Percentiles rank a stretch among this genome's conserved stretches.
Evolutionary conservation across 108 stramenopile species (phyloP).

Genomic region (Mayamaea pseudoterrestris): DNA sequence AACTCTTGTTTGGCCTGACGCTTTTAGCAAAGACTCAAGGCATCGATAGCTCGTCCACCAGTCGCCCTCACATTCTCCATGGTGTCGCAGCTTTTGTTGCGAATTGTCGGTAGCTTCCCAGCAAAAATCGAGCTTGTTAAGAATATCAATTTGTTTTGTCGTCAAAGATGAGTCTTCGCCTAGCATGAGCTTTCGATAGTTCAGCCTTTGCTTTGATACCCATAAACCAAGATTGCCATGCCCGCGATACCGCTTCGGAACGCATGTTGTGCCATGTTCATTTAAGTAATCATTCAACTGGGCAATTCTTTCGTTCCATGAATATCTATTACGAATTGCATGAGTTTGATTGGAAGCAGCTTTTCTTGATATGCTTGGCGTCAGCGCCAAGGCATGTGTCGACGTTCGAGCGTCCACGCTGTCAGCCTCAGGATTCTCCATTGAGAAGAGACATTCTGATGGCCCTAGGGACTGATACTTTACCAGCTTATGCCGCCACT

Average conservation of each 20-base stretch:
- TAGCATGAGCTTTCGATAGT: conserved; percentile 24
- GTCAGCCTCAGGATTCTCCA: too few relatives aligned
- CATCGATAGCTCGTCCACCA: not conserved
- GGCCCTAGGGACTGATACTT: too few relatives aligned
- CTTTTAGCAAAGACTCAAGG: not conserved
- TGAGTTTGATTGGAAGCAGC: too few relatives aligned
- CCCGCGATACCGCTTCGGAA: conserved; percentile 39
- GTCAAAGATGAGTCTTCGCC: conserved; percentile 24
- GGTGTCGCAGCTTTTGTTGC: not conserved
- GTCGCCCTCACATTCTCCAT: not conserved
- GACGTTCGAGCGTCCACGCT: too few relatives aligned
- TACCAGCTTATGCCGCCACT: too few relatives aligned
- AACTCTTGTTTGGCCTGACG: not conserved
- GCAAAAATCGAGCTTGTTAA: conserved; percentile 28
- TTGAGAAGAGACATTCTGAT: too few relatives aligned
- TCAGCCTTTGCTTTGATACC: conserved; percentile 50
- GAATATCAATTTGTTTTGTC: conserved; percentile 21
- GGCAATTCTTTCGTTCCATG: conserved; percentile 18
- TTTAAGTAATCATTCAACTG: conserved; percentile 22
- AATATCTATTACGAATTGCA: too few relatives aligned
- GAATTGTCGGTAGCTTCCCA: conserved; percentile 19
- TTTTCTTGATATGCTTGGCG: too few relatives aligned
- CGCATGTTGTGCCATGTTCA: conserved; percentile 30
- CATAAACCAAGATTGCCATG: conserved; percentile 49
- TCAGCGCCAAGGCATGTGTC: too few relatives aligned